Evolutionary conservation across 2,329 filamentous ascomycete genomes (phyloP), one percentile per base, ranked within the genome.

Genomic region (Myrmaecium sp.): DNA sequence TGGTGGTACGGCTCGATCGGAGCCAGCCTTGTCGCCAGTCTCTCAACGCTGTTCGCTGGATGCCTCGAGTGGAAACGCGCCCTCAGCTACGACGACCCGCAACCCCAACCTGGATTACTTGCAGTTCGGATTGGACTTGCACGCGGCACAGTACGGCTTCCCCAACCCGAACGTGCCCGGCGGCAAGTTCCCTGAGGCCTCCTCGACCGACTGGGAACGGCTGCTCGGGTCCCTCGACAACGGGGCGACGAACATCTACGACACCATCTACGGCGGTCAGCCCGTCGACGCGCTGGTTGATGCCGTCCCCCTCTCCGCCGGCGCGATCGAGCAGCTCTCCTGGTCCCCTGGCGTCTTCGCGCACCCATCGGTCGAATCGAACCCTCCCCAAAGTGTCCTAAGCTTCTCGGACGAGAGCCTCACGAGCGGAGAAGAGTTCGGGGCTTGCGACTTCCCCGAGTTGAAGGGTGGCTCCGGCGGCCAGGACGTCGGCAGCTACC

Each of bases 161-260:
- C n/a, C 12, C 23, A 21, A 6, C 26, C 32, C 36, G 6, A 37
- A 46, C n/a, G 28, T 35, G 10, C 32, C 34, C 47, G 49, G 20
- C 51, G 51, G 24, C 58, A 62, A 38, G 37, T 52, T 20, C 35
- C 26, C 35, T 30, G 54, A 58, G 29, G 62, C 74, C 8, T 71
- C 71, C 1, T 56, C 72, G 6, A 61, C 70, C 0, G 80, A 89
- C 39, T 92, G 82, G 83, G 82, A 92, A 47, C 70, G 74, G 2
- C 62, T 92, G 1, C 62, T 92, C 2, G 74, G 76, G 4, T 75
- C 74, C 13, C 71, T 92, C 47, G 82, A 92, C 39, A 73, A 73
- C 18, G 80, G 80, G 1, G 66, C 75, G 36, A 69, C 74, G 28
- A 91, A 86, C 43, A 75, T 91, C n/a, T 89, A 81, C 49, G 75